Evolutionary conservation across 345 rosid species (phyloP).

Genomic region (Angophora floribunda): DNA sequence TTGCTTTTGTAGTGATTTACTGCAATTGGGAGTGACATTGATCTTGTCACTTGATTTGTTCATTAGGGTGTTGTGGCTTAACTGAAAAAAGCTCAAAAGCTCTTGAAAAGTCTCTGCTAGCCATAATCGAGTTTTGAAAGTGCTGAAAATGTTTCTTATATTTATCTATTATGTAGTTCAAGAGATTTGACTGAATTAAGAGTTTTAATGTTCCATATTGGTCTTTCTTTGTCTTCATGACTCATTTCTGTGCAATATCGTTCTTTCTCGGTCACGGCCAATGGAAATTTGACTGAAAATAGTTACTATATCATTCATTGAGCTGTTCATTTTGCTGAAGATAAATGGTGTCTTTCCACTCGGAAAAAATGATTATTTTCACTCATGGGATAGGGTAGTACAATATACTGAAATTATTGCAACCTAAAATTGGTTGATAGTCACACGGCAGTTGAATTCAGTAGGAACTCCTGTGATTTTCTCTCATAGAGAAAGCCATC

Average conservation of each 20-base stretch:
- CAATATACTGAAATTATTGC: not conserved
- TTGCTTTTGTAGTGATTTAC: not conserved
- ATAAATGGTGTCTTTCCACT: not conserved
- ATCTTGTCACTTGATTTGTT: not conserved
- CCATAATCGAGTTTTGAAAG: not conserved
- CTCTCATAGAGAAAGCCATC: slow-evolving; percentile 27
- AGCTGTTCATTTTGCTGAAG: not conserved
- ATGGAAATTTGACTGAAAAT: not conserved
- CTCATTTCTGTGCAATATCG: not conserved
- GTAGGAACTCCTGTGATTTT: slow-evolving; percentile 46
- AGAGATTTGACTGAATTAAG: not conserved
- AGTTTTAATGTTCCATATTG: not conserved
- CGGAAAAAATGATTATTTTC: not conserved
- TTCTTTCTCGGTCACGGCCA: not conserved
- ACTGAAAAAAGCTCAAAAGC: not conserved
- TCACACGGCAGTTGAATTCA: slow-evolving; percentile 16
- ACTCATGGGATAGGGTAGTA: not conserved
- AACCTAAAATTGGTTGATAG: too few species aligned
- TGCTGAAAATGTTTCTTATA: not conserved
- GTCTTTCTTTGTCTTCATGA: not conserved
- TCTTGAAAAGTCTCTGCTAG: not conserved
- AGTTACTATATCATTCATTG: not conserved
- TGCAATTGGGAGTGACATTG: not conserved
- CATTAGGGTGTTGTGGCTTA: not conserved
- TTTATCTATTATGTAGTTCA: not conserved